phyloP scores from a whole-genome alignment of 371 early-diverging fungal genomes.

The Apophysomyces variabilis region DNA sequence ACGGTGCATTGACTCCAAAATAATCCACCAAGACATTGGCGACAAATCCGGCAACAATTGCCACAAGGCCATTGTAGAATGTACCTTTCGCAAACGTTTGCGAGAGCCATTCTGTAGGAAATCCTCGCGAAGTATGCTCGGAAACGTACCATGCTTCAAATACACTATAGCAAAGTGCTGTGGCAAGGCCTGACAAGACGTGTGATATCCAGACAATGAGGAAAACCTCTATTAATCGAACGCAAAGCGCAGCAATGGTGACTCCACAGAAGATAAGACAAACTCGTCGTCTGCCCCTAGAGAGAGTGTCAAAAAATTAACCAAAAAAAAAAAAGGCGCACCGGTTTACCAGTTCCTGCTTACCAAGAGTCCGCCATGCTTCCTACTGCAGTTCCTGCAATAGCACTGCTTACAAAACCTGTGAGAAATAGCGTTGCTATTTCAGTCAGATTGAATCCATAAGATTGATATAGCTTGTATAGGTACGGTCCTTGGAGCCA shows the following conservation, averaged over 20 bases:
- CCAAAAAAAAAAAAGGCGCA: constrained; percentile 7
- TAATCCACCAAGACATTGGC: constrained; percentile 62
- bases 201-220: constrained; percentile 65
- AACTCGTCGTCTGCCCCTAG: constrained; percentile 68
- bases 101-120: constrained; percentile 58
- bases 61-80: constrained; percentile 75
- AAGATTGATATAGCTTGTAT: constrained; percentile 71
- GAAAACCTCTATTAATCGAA: constrained; percentile 60
- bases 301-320: neutral
- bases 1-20: constrained; percentile 67
- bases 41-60: constrained; percentile 72
- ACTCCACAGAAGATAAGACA: constrained; percentile 68
- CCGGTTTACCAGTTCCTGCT: neutral
- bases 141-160: constrained; percentile 86
- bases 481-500: constrained; percentile 81
- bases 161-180: constrained; percentile 73
- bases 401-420: constrained; percentile 75
- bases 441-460: constrained; percentile 58
- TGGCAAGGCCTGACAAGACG: constrained; percentile 69
- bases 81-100: constrained; percentile 74
- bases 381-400: constrained; percentile 77
- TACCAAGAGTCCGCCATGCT: constrained; percentile 77
- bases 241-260: constrained; percentile 58
- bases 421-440: constrained; percentile 75
- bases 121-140: constrained; percentile 69